Evolutionary conservation across 768 basidiomycete species (phyloP).

Genomic region (Lactarius hatsudake): DNA sequence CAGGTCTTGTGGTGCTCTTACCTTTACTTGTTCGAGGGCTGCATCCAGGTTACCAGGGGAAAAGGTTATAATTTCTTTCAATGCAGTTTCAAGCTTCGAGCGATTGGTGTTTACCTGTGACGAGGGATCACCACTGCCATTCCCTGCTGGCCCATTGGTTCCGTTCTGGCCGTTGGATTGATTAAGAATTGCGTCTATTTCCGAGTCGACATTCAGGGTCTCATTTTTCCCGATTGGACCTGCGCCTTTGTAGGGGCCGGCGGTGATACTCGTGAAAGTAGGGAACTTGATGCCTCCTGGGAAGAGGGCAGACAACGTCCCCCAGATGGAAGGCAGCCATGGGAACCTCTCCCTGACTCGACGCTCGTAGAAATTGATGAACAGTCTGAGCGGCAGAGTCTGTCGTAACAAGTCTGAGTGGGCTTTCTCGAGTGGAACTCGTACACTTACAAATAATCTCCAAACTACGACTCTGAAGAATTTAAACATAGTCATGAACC

Average conservation of each 20-base stretch:
- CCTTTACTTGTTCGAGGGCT: slow-evolving; percentile 9
- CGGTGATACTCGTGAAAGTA: slow-evolving; percentile 11
- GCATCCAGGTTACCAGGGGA: not conserved
- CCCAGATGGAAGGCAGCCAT: slow-evolving; percentile 25
- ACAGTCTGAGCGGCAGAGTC: slow-evolving; percentile 19
- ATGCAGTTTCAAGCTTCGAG: slow-evolving; percentile 18
- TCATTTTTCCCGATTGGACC: slow-evolving; percentile 15
- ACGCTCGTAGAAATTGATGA: slow-evolving; percentile 22
- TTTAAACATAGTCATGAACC: slow-evolving; percentile 16
- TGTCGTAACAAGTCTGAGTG: not conserved
- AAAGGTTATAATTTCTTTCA: slow-evolving; percentile 6
- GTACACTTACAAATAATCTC: slow-evolving; percentile 11
- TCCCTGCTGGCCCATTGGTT: not conserved
- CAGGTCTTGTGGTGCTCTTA: not conserved
- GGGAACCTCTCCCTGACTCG: slow-evolving; percentile 12
- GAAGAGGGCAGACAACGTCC: slow-evolving; percentile 17
- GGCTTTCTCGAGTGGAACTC: not conserved
- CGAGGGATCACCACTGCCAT: not conserved
- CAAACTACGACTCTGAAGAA: not conserved
- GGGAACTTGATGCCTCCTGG: slow-evolving; percentile 20
- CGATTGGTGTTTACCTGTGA: not conserved
- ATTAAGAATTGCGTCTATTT: not conserved
- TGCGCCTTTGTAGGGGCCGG: slow-evolving; percentile 18
- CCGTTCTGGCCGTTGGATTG: not conserved
- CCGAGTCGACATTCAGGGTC: slow-evolving; percentile 4